A percentile compares a stretch with the other conserved stretches of the same genome.
phyloP scores from a whole-genome alignment of 768 basidiomycete genomes.

The Tricholoma matsutake region DNA sequence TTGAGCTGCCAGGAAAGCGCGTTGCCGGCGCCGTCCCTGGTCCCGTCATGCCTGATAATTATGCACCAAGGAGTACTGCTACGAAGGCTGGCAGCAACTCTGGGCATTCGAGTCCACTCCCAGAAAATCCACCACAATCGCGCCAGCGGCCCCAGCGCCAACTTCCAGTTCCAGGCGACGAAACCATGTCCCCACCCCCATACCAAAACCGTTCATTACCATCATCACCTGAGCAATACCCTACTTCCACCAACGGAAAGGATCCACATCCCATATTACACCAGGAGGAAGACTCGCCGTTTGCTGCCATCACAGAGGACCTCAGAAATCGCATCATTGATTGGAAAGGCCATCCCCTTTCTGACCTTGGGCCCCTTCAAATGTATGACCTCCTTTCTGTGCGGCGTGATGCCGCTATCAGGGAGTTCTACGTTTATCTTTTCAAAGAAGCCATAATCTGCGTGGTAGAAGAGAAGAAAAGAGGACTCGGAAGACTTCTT shows the following conservation, averaged over 20 bases:
- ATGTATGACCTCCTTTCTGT: conserved; percentile 93
- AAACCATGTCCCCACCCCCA: conserved; percentile 24
- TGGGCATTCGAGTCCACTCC: conserved; percentile 41
- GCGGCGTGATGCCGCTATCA: conserved; percentile 81
- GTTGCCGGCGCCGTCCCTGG: conserved; percentile 48
- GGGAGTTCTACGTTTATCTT: conserved; percentile 95
- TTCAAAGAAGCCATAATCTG: conserved; percentile 98
- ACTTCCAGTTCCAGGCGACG: conserved; percentile 20
- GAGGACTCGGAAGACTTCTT: conserved; percentile 70
- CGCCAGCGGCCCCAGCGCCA: conserved; percentile 23
- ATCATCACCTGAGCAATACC: conserved; percentile 29
- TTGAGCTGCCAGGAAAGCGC: conserved; percentile 86
- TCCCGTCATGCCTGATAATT: conserved; percentile 49
- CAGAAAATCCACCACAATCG: conserved; percentile 27
- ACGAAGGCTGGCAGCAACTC: conserved; percentile 30
- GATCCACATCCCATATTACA: conserved; percentile 34
- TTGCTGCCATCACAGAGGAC: conserved; percentile 83
- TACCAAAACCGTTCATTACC: conserved; percentile 28
- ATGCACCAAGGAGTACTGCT: conserved; percentile 29
- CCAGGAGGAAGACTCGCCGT: conserved; percentile 70
- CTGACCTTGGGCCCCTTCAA: conserved; percentile 82
- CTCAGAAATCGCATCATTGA: conserved; percentile 88
- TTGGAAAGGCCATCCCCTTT: conserved; percentile 94
- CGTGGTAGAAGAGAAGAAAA: conserved; percentile 94
- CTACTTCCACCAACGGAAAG: conserved; percentile 32